These are phyloP conservation scores for Aspergillus pseudoterreus DNA, from an alignment of 2,329 filamentous ascomycete genomes.

Conservation along the genomic window DNA sequence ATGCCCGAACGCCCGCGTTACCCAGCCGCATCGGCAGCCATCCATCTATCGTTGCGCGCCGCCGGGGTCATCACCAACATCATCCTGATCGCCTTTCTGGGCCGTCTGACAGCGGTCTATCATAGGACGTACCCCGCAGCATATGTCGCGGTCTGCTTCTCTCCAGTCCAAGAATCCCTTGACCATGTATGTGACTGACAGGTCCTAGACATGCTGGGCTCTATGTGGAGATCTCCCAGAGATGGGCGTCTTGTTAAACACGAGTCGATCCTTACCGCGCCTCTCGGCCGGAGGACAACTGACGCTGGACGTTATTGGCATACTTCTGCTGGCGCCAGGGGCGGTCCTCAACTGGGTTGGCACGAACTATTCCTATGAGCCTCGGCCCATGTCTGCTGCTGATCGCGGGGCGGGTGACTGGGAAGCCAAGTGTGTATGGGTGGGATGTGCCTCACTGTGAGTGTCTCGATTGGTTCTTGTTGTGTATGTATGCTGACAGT, in stretches of 20 bases:
- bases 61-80: background rate
- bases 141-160: background rate
- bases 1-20: background rate
- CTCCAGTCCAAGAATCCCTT: background rate
- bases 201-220: background rate
- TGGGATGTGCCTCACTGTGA: background rate
- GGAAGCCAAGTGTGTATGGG: background rate
- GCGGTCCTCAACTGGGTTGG: background rate
- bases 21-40: background rate
- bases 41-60: background rate
- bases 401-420: background rate
- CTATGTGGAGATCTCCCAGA: background rate
- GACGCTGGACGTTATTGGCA: background rate
- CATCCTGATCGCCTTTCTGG: background rate
- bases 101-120: background rate
- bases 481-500: background rate
- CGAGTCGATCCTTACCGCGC: background rate
- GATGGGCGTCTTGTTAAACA: background rate
- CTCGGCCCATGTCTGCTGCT: background rate
- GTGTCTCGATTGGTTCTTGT: background rate
- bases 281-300: background rate
- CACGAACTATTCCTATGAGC: background rate
- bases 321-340: background rate
- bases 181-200: background rate
- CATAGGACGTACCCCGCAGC: background rate